Evolutionary conservation across 331 rosid genomes (phyloP), one percentile per base, ranked within the genome.

Genomic region (Cydonia oblonga): DNA sequence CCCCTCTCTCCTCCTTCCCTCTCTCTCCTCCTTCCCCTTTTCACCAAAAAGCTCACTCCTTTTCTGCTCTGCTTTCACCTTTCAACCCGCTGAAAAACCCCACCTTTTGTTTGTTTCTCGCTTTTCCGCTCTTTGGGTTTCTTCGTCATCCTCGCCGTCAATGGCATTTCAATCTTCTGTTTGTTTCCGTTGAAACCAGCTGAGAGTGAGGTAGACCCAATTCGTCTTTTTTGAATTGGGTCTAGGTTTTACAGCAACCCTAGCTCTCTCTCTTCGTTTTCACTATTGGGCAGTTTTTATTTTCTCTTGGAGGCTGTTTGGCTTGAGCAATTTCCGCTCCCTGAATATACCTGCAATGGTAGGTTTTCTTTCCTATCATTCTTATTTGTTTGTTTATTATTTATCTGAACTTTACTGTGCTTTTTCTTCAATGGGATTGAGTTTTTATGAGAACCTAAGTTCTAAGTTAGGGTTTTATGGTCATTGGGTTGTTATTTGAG

Each of bases 381-480:
- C 52, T 75, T 26, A 53, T 57, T 9, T 32, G n/a, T 29, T 26
- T 68, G n/a, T 25, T 56, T 52, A 51, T 18, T 19, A 60, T 54
- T 12, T 24, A 26, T 22, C 22, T 68, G 33, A 19, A 29, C 13
- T 38, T 35, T 38, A 28, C 52, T 62, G 12, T 64, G 25, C 65
- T 11, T 82, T 49, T 11, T 62, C 16, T 65, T 65, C 15, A 29
- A 52, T 65, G 80, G 81, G 62, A 60, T 69, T 58, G 80, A 76
- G 26, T 62, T 71, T 40, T 77, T n/a, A 25, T 74, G 76, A 77
- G 83, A 64, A 30, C 18, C 68, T 19, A 64, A 4, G 46, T 33
- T 28, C 42, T 62, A 18, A 6, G 19, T 24, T 24, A 26, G 35
- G 65, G 65, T 60, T 60, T 60, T 19, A 23, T 23, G 24, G 62